Conservation (phyloP, 257 asterid genomes). For the Lithospermum erythrorhizon region DNA sequence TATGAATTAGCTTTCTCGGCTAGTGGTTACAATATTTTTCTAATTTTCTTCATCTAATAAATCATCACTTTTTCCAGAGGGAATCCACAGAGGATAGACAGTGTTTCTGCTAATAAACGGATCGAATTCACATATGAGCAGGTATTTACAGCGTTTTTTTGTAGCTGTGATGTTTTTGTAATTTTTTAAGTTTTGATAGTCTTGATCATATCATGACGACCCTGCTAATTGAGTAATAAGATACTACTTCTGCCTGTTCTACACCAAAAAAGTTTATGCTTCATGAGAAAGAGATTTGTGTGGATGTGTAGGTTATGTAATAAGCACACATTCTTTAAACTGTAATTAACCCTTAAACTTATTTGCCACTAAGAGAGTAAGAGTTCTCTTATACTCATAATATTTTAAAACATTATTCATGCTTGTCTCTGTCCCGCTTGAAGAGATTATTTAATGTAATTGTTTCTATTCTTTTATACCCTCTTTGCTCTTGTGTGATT, state of each 20-base stretch:
- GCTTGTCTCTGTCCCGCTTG: neutral
- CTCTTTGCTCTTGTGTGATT: neutral
- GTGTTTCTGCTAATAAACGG: constrained; percentile 66
- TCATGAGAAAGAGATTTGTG: neutral
- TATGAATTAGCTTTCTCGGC: neutral
- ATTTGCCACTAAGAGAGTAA: too few relatives aligned
- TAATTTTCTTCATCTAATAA: constrained; percentile 5
- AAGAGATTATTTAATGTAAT: neutral
- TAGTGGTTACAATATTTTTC: constrained; percentile 1
- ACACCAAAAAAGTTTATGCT: neutral
- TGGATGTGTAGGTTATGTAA: neutral
- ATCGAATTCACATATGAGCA: constrained; percentile 80
- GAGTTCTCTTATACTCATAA: neutral
- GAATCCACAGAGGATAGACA: constrained; percentile 93
- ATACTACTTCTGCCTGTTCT: neutral
- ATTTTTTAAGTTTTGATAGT: neutral
- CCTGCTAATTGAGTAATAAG: neutral
- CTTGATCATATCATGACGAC: neutral
- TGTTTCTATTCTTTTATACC: neutral
- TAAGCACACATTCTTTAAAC: neutral
- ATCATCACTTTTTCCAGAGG: constrained; percentile 43
- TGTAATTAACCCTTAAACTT: neutral
- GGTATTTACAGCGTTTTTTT: constrained; percentile 32
- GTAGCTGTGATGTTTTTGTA: constrained; percentile 6
- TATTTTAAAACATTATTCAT: neutral